Evolutionary conservation across 176 grass and related monocot genomes (phyloP).

Genomic region (Chloris gayana): DNA sequence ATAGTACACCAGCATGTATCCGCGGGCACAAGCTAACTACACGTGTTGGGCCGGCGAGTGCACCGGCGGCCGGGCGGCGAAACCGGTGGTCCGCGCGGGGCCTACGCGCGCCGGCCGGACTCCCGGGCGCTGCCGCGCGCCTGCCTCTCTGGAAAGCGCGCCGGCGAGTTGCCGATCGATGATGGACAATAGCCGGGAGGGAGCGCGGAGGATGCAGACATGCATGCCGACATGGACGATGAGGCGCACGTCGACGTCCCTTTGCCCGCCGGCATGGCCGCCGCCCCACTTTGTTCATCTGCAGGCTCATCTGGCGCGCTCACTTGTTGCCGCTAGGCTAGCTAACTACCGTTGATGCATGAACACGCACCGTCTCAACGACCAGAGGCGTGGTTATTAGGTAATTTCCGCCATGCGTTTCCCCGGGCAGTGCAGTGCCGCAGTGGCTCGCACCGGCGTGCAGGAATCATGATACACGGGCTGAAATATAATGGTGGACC

Average conservation of each 20-base stretch:
- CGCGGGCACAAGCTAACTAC: background rate
- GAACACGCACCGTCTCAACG: background rate
- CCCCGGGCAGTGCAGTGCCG: background rate
- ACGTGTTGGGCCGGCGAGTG: conserved; percentile 27
- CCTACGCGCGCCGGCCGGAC: background rate
- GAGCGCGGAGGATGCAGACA: background rate
- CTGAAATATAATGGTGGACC: background rate
- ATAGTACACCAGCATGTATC: background rate
- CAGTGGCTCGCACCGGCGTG: background rate
- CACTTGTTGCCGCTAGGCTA: background rate
- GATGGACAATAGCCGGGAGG: too few relatives aligned
- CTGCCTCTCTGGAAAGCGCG: background rate
- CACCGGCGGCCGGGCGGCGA: background rate
- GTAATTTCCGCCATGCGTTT: background rate
- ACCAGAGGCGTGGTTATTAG: background rate
- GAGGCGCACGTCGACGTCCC: conserved; percentile 16
- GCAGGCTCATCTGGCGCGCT: background rate
- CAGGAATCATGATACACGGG: background rate
- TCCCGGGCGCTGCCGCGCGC: background rate
- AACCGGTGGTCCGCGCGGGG: background rate
- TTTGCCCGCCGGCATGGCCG: background rate
- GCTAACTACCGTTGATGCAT: conserved; percentile 4
- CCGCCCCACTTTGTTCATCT: conserved; percentile 25
- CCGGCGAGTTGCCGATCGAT: background rate
- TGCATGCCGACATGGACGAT: background rate